Evolutionary conservation across 202 grass and related monocot species (phyloP), one percentile per base, ranked within the genome.

Genomic region (Saccharum hybrid): DNA sequence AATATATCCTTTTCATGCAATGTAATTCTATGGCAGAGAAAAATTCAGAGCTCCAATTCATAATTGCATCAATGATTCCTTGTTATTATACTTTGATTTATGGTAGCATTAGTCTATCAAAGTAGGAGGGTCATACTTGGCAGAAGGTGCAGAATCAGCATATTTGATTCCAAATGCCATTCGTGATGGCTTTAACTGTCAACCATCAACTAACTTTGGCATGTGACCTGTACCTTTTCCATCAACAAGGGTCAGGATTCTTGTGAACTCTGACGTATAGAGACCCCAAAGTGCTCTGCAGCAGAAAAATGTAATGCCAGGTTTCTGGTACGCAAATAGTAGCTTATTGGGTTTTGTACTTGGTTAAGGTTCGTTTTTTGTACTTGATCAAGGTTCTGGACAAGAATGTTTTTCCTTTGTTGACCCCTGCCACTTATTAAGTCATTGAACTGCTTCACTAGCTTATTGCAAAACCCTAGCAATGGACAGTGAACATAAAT

Each of bases 221-320:
- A 46, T 64, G 85, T 81, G 15, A 54, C 4, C 0, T 76, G 33
- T 41, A 76, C 52, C 54, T 89, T 89, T 85, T 63, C 36, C 72
- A 72, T 63, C 56, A 59, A 59, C 63, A 48, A 57, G 57, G 28
- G 43, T 71, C 71, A 54, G 82, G 66, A 49, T 82, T 89, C 82
- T 46, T 77, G 87, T 85, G 87, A 89, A 66, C 72, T 22, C 14
- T 75, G 37, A n/a, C 19, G 49, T 68, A 19, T 54, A 22, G 57
- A 26, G 4, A 30, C 9, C 56, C 80, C 10, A 7, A 63, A 77
- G 82, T 81, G 42, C 54, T 45, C 48, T 36, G 14, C 7, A 43
- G 61, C 60, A 51, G 16, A 34, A 52, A 52, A 49, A 63, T 46
- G 46, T 39, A 16, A 62, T 61, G 23, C 37, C 73, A 34, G 10